phyloP scores from a whole-genome alignment of 1,284 basidiomycete species.

The Cryptococcus sp. region DNA sequence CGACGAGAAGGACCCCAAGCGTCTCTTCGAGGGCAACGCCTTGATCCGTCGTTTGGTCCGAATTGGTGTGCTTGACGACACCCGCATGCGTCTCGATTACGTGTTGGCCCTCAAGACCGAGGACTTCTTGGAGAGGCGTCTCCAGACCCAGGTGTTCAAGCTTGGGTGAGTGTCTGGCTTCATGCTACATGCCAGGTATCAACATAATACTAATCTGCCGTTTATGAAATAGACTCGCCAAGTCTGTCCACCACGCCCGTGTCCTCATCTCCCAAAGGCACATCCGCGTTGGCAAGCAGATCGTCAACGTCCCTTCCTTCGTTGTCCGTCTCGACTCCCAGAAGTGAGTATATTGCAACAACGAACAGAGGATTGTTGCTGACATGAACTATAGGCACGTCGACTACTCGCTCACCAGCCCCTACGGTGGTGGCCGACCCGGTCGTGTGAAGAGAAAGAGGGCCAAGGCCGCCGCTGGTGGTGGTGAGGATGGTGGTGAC shows the following conservation, averaged over 20 bases:
- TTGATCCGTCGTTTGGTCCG: conserved; percentile 98
- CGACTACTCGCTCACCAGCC: conserved; percentile 96
- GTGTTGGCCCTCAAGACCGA: conserved; percentile 98
- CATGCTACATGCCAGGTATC: not conserved
- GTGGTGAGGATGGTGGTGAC: conserved; percentile 84
- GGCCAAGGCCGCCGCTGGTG: conserved; percentile 86
- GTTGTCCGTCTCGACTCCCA: conserved; percentile 96
- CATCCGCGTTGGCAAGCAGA: conserved; percentile 92
- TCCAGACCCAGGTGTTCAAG: conserved; percentile 99
- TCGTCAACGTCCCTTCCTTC: conserved; percentile 99
- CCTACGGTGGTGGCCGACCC: conserved; percentile 94
- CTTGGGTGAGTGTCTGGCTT: conserved; percentile 52
- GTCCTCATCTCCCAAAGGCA: conserved; percentile 92
- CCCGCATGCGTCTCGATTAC: conserved; percentile 99
- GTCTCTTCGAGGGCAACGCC: conserved; percentile 98
- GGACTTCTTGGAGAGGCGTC: conserved; percentile 98
- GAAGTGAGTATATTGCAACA: conserved; percentile 60
- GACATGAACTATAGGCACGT: conserved; percentile 65
- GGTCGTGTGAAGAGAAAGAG: conserved; percentile 99
- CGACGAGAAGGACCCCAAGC: conserved; percentile 99
- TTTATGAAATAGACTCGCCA: conserved; percentile 71
- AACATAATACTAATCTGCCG: not conserved
- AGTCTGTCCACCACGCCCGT: conserved; percentile 98
- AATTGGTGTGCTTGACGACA: conserved; percentile 99
- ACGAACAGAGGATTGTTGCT: conserved; percentile 21